phyloP scores from a whole-genome alignment of 768 basidiomycete genomes.

The Lentinula sp. region DNA sequence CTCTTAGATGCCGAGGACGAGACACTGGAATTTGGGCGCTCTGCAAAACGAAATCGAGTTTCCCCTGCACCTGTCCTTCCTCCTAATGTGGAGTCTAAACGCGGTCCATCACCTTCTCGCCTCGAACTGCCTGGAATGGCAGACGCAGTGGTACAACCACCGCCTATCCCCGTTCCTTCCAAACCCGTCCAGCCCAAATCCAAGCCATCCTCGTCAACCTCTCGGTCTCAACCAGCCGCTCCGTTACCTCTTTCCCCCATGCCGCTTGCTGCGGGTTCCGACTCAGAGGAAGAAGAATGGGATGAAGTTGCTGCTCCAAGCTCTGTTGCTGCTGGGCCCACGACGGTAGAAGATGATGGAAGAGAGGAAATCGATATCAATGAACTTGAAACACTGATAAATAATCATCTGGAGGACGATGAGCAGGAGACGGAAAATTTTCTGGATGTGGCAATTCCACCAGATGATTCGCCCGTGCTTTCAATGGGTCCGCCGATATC shows the following conservation, averaged over 20 bases:
- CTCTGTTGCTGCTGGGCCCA: constrained; percentile 14
- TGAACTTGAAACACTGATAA: constrained; percentile 31
- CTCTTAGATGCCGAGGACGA: constrained; percentile 37
- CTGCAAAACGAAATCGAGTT: constrained; percentile 25
- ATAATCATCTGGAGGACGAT: constrained; percentile 27
- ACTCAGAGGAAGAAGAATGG: constrained; percentile 46
- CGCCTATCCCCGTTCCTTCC: constrained; percentile 9
- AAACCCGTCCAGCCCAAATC: neutral
- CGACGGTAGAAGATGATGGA: constrained; percentile 8
- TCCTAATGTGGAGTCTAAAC: constrained; percentile 19
- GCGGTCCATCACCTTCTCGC: constrained; percentile 22
- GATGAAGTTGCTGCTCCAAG: constrained; percentile 30
- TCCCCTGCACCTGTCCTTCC: constrained; percentile 18
- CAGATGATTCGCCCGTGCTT: constrained; percentile 22
- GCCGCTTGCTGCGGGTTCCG: constrained; percentile 14
- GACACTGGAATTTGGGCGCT: constrained; percentile 40
- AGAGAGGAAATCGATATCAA: constrained; percentile 30
- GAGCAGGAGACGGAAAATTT: constrained; percentile 37
- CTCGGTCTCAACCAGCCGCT: constrained; percentile 10
- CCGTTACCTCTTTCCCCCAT: constrained; percentile 17
- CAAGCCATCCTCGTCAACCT: neutral
- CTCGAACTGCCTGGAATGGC: constrained; percentile 11
- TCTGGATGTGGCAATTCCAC: constrained; percentile 25
- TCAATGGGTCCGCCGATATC: constrained; percentile 36
- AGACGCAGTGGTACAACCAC: constrained; percentile 11